These are phyloP conservation scores for Aspergillus chevalieri DNA, from an alignment of 2,329 filamentous ascomycete species.

Conservation along the genomic window DNA sequence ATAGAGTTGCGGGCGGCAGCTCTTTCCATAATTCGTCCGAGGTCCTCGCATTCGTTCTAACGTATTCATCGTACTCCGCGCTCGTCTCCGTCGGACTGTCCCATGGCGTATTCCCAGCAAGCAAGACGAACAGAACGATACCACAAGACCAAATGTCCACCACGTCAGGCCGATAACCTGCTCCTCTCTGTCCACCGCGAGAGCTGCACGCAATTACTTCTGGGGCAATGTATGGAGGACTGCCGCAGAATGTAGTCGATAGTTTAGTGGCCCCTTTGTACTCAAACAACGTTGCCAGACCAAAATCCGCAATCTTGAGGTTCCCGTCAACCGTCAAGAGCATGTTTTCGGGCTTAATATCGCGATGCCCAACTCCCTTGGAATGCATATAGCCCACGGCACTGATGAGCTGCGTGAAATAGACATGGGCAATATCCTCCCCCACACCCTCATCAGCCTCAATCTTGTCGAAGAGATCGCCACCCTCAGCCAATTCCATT, in stretches of 20 bases:
- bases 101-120: slow-evolving; percentile 97
- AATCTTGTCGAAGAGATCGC: slow-evolving; percentile 98
- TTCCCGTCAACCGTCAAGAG: slow-evolving; percentile 77
- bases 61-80: slow-evolving; percentile 87
- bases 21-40: slow-evolving; percentile 79
- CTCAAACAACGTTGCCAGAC: slow-evolving; percentile 87
- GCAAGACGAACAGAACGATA: slow-evolving; percentile 90
- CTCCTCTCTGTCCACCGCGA: slow-evolving; percentile 40
- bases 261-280: slow-evolving; percentile 77
- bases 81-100: slow-evolving; percentile 81
- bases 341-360: slow-evolving; percentile 93
- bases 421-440: slow-evolving; percentile 91
- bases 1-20: slow-evolving; percentile 67
- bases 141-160: slow-evolving; percentile 97
- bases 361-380: slow-evolving; percentile 88
- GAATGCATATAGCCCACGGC: slow-evolving; percentile 94
- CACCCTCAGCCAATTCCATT: slow-evolving; percentile 93
- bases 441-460: slow-evolving; percentile 94
- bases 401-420: slow-evolving; percentile 85
- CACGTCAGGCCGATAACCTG: slow-evolving; percentile 59
- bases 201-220: slow-evolving; percentile 63
- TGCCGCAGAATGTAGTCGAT: slow-evolving; percentile 86
- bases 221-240: slow-evolving; percentile 93
- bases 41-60: slow-evolving; percentile 70
- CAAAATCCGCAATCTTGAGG: slow-evolving; percentile 94